Conservation (phyloP, 148 eudicot genomes). For the Cornus florida region DNA sequence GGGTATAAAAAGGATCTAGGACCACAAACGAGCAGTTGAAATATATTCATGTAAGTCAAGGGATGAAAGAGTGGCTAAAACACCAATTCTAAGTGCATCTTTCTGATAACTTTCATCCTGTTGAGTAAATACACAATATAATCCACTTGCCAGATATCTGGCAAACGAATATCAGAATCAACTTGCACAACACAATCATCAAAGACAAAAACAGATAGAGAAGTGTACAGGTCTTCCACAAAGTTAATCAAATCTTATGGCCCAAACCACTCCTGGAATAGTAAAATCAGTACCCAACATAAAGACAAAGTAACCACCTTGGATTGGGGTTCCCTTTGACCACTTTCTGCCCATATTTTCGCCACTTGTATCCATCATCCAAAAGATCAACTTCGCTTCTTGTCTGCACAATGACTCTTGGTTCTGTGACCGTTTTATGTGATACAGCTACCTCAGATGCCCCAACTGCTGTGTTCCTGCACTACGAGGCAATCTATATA, state of each 20-base stretch:
- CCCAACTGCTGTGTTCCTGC: constrained; percentile 54
- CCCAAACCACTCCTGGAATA: background rate
- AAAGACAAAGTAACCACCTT: constrained; percentile 41
- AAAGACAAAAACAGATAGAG: background rate
- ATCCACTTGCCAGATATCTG: background rate
- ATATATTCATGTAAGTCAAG: background rate
- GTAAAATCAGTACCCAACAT: constrained; percentile 3
- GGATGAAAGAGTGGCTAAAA: background rate
- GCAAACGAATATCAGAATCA: background rate
- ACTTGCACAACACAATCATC: background rate
- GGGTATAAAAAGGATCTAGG: background rate
- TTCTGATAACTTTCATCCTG: background rate
- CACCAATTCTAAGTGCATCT: background rate
- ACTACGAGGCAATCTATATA: constrained; percentile 8
- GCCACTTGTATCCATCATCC: constrained; percentile 97
- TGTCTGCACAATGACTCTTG: constrained; percentile 86
- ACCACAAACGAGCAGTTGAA: background rate
- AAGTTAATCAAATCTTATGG: no score
- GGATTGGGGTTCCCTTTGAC: constrained; percentile 94
- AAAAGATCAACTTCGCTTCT: constrained; percentile 91
- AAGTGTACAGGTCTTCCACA: background rate
- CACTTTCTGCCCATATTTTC: constrained; percentile 96
- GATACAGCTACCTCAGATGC: constrained; percentile 32
- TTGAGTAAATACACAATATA: background rate
- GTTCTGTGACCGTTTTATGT: constrained; percentile 61